These are phyloP conservation scores for Xylariales sp. DNA, from an alignment of 2,329 filamentous ascomycete genomes.

Conservation along the genomic window DNA sequence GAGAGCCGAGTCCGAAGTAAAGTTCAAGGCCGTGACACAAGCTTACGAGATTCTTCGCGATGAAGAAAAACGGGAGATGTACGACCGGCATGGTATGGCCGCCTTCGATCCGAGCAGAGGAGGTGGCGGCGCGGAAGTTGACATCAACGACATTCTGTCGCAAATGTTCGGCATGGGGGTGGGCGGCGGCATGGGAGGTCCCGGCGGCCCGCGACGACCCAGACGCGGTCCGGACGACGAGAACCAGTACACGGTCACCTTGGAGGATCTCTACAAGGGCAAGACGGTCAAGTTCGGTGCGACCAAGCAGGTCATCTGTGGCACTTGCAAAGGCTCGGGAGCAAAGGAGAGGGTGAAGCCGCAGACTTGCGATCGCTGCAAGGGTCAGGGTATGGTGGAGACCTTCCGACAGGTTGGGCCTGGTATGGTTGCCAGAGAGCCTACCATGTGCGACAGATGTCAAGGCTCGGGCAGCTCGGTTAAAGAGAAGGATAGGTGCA, in stretches of 20 bases:
- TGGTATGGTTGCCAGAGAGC: slow-evolving; percentile 77
- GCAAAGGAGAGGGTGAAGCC: slow-evolving; percentile 89
- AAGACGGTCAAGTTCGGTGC: slow-evolving; percentile 97
- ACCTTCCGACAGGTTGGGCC: slow-evolving; percentile 80
- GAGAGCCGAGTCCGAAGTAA: slow-evolving; percentile 78
- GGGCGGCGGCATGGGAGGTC: slow-evolving; percentile 35
- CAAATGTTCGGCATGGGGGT: slow-evolving; percentile 86
- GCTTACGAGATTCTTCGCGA: slow-evolving; percentile 98
- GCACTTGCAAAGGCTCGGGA: slow-evolving; percentile 79
- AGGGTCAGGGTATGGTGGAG: slow-evolving; percentile 72
- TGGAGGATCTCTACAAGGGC: slow-evolving; percentile 97
- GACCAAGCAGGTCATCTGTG: slow-evolving; percentile 89
- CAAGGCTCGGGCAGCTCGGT: slow-evolving; percentile 79
- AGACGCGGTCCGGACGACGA: slow-evolving; percentile 78
- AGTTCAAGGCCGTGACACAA: slow-evolving; percentile 88
- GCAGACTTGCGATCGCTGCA: slow-evolving; percentile 77
- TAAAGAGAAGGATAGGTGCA: slow-evolving; percentile 96
- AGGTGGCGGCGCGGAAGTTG: slow-evolving; percentile 64
- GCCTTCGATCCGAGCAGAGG: slow-evolving; percentile 79
- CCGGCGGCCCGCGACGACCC: slow-evolving; percentile 50
- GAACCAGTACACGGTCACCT: slow-evolving; percentile 81
- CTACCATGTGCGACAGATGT: slow-evolving; percentile 77
- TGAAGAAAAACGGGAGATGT: slow-evolving; percentile 86
- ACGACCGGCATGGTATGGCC: slow-evolving; percentile 93
- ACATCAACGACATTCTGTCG: slow-evolving; percentile 86